Evolutionary conservation across 2,329 filamentous ascomycete species (phyloP).

Genomic region (Colletotrichum gigasporum): DNA sequence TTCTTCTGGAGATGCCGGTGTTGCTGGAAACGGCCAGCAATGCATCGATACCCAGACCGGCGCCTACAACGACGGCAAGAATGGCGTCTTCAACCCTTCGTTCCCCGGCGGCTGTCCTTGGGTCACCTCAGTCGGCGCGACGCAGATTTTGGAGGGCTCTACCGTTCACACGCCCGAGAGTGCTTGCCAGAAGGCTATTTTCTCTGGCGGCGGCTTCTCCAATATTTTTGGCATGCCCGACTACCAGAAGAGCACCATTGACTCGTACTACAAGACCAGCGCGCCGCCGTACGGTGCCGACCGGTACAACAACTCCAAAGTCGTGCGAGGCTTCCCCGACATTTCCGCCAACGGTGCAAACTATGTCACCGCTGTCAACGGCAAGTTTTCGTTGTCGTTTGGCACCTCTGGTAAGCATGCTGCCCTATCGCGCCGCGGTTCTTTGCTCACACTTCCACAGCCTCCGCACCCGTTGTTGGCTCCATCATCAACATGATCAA

Average conservation of each 20-base stretch:
- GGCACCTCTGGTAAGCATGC: conserved; percentile 52
- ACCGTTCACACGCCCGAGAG: conserved; percentile 50
- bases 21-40: conserved; percentile 47
- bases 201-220: conserved; percentile 58
- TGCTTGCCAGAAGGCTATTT: conserved; percentile 57
- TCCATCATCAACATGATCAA: conserved; percentile 45
- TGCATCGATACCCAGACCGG: conserved; percentile 46
- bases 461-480: conserved; percentile 45
- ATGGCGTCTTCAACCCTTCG: conserved; percentile 53
- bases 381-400: conserved; percentile 51
- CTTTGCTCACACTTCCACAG: conserved; percentile 17
- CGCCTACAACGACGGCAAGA: conserved; percentile 40
- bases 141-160: conserved; percentile 51
- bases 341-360: conserved; percentile 55
- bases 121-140: conserved; percentile 62
- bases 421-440: neutral
- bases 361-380: conserved; percentile 53
- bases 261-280: conserved; percentile 49
- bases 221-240: conserved; percentile 56
- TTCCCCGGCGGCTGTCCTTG: conserved; percentile 59
- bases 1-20: conserved; percentile 60
- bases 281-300: conserved; percentile 51
- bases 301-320: conserved; percentile 54
- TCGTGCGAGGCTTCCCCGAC: conserved; percentile 58
- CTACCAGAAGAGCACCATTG: conserved; percentile 55